These are phyloP conservation scores for Salicornia ramosissima DNA, from an alignment of 148 eudicot species.

Conservation along the genomic window DNA sequence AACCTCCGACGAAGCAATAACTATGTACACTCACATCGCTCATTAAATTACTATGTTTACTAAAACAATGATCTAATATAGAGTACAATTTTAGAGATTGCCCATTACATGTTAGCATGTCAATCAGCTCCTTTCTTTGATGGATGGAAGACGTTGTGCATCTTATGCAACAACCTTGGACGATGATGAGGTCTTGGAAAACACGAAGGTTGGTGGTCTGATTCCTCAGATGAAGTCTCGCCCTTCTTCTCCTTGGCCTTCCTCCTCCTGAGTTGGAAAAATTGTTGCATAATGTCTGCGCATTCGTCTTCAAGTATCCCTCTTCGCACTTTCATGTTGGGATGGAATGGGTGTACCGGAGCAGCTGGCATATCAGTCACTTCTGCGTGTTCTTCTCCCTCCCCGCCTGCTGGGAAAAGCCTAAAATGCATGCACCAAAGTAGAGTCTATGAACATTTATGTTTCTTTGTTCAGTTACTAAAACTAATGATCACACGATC, in stretches of 20 bases:
- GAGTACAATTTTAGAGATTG: background rate
- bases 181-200: conserved; percentile 53
- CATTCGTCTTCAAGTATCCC: conserved; percentile 70
- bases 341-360: conserved; percentile 90
- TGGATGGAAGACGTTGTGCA: conserved; percentile 52
- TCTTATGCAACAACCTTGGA: conserved; percentile 49
- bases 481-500: too few species aligned
- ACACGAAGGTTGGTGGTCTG: conserved; percentile 36
- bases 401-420: conserved; percentile 60
- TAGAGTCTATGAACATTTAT: background rate
- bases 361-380: conserved; percentile 56
- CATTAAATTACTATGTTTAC: background rate
- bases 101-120: conserved; percentile 25
- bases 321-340: conserved; percentile 65
- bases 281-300: conserved; percentile 83
- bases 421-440: conserved; percentile 31
- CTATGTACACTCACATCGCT: background rate
- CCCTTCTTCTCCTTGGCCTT: conserved; percentile 35
- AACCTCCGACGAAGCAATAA: background rate
- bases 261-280: conserved; percentile 70
- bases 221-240: conserved; percentile 20
- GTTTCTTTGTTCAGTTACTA: too few species aligned
- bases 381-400: conserved; percentile 39
- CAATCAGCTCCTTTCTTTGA: conserved; percentile 13
- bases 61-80: conserved; percentile 2